These are phyloP conservation scores for Persicaria tinctoria DNA, from an alignment of 148 eudicot genomes.

Conservation along the genomic window DNA sequence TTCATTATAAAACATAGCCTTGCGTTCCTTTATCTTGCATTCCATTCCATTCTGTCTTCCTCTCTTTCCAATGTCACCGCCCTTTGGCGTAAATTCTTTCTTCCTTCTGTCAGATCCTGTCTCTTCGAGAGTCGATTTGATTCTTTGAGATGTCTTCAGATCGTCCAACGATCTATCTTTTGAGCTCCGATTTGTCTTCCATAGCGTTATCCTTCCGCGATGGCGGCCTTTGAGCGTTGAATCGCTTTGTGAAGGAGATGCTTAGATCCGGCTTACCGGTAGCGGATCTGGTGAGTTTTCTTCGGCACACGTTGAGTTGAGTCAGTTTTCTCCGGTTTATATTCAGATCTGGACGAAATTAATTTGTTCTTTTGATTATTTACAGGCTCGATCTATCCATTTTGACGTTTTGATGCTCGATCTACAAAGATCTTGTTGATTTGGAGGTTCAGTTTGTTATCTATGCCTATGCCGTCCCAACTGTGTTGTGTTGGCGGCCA, in stretches of 20 bases:
- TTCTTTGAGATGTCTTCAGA: neutral
- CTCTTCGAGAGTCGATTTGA: neutral
- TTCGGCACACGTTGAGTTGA: neutral
- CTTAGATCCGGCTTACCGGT: neutral
- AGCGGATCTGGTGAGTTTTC: neutral
- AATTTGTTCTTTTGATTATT: neutral
- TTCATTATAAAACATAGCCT: neutral
- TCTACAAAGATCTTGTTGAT: neutral
- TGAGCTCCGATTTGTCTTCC: neutral
- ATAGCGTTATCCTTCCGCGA: neutral
- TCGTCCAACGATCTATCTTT: neutral
- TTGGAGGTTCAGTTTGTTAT: neutral
- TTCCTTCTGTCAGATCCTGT: neutral
- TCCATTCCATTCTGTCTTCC: neutral
- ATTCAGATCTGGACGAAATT: neutral
- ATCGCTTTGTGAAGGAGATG: neutral
- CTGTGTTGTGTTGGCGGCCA: neutral
- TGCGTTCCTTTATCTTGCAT: neutral
- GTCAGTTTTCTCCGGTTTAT: neutral
- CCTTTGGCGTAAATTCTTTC: neutral
- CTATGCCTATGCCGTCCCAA: neutral
- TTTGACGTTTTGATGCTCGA: neutral
- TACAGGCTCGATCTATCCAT: neutral
- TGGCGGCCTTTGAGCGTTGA: neutral
- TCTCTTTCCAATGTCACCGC: neutral